Percentiles rank a stretch among this genome's conserved stretches.
These are phyloP conservation scores for Cicer judaicum DNA, from an alignment of 306 rosid genomes.

Conservation along the genomic window DNA sequence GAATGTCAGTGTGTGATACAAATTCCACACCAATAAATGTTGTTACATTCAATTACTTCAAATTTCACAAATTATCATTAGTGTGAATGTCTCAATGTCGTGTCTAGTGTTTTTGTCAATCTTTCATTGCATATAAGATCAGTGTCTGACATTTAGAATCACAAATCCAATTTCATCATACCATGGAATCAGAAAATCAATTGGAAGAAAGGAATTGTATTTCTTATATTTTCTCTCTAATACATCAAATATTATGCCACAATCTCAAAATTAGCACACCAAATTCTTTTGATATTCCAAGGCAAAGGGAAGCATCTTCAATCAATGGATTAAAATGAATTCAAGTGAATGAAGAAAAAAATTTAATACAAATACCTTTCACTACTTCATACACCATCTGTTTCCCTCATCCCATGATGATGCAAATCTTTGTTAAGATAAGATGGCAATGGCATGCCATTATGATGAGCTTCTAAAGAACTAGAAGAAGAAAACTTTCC, in stretches of 20 bases:
- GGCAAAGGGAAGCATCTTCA: slow-evolving; percentile 41
- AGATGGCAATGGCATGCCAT: slow-evolving; percentile 57
- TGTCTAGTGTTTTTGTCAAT: too few species aligned
- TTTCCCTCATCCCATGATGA: slow-evolving; percentile 67
- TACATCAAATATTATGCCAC: slow-evolving; percentile 49
- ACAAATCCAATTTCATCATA: slow-evolving; percentile 38
- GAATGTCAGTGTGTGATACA: too few species aligned
- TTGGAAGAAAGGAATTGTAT: slow-evolving; percentile 40
- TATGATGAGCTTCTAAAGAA: slow-evolving; percentile 60
- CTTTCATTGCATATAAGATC: not conserved
- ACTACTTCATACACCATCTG: slow-evolving; percentile 54
- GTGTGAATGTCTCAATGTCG: too few species aligned
- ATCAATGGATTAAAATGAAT: slow-evolving; percentile 47
- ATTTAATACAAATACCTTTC: slow-evolving; percentile 54
- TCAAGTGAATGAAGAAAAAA: slow-evolving; percentile 39
- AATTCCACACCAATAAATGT: too few species aligned
- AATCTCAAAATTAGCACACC: slow-evolving; percentile 58
- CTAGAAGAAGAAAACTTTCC: slow-evolving; percentile 59
- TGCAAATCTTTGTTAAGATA: slow-evolving; percentile 67
- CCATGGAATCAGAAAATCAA: slow-evolving; percentile 43
- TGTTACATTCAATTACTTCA: too few species aligned
- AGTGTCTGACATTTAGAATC: slow-evolving; percentile 27
- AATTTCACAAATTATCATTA: too few species aligned
- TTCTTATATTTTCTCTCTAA: slow-evolving; percentile 42
- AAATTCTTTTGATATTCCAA: slow-evolving; percentile 40